Percentiles rank a stretch among this genome's conserved stretches.
Conservation (phyloP, 352 stramenopile species). For the Aphanomyces cochlioides region DNA sequence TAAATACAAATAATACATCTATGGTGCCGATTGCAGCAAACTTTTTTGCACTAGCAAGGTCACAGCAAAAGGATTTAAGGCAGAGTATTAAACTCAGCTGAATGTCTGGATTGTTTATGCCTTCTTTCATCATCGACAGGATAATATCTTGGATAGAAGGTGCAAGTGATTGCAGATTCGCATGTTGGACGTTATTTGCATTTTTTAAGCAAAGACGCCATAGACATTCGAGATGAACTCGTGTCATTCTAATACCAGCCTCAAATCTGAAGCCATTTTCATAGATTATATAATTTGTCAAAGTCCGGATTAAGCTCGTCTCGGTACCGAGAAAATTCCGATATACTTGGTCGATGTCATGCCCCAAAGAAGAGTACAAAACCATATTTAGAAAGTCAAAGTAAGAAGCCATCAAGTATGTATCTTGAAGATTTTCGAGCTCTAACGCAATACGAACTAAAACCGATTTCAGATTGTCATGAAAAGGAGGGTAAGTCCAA, state of each 20-base stretch:
- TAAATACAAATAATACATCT: background rate
- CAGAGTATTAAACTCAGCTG: too few relatives aligned
- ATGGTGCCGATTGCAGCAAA: background rate
- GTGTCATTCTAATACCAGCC: background rate
- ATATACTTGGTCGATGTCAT: background rate
- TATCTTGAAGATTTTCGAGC: background rate
- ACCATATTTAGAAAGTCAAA: constrained; percentile 28
- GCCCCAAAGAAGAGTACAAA: background rate
- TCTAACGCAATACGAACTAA: background rate
- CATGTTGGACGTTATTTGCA: constrained; percentile 4
- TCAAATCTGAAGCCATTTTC: background rate
- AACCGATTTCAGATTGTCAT: background rate
- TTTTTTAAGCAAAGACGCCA: constrained; percentile 26
- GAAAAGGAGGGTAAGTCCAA: constrained; percentile 1
- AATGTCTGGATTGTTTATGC: too few relatives aligned
- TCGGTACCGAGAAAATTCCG: background rate
- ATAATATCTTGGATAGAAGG: too few relatives aligned
- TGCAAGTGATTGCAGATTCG: too few relatives aligned
- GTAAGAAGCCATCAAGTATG: background rate
- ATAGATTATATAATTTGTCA: background rate
- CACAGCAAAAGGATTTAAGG: too few relatives aligned
- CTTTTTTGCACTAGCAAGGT: background rate
- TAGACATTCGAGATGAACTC: constrained; percentile 6
- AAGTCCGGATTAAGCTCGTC: constrained; percentile 3
- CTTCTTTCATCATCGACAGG: too few relatives aligned